Percentiles rank a stretch among this genome's conserved stretches.
Conservation (phyloP, 371 early-diverging fungal genomes). For the Batrachochytrium dendrobatidis region DNA sequence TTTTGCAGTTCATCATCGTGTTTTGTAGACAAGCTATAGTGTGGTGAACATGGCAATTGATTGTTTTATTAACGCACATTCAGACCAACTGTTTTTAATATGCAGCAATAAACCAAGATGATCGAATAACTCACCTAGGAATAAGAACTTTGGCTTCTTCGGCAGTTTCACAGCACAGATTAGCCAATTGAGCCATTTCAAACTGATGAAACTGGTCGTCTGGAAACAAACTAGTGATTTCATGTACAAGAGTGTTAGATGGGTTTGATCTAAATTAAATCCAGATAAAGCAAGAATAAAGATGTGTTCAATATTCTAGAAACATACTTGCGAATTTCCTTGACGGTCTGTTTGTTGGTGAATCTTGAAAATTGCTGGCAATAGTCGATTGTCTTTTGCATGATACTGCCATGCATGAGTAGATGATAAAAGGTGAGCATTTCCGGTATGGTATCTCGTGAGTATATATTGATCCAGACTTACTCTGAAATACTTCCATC, state of each 20-base stretch:
- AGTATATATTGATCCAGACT: too few relatives aligned
- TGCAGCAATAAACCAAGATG: too few relatives aligned
- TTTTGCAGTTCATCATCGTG: constrained; percentile 64
- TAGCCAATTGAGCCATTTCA: constrained; percentile 82
- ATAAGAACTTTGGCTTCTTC: constrained; percentile 80
- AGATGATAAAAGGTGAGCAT: background rate
- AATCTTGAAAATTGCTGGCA: constrained; percentile 74
- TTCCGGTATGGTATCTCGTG: background rate
- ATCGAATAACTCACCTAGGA: constrained; percentile 68
- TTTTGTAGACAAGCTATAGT: constrained; percentile 26
- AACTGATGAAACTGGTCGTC: constrained; percentile 62
- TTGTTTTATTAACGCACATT: too few relatives aligned
- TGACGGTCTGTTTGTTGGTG: constrained; percentile 74
- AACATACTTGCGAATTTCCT: constrained; percentile 72
- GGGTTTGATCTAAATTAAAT: constrained; percentile 5
- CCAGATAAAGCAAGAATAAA: background rate
- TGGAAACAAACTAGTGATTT: constrained; percentile 41
- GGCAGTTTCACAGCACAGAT: constrained; percentile 78
- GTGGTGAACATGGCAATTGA: too few relatives aligned
- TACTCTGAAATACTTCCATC: constrained; percentile 25
- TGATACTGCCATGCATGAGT: constrained; percentile 41
- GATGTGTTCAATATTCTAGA: background rate
- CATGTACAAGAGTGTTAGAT: background rate
- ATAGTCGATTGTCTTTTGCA: constrained; percentile 71
- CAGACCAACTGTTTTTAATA: too few relatives aligned